These are phyloP conservation scores for Poronia punctata DNA, from an alignment of 495 filamentous ascomycete species.

Conservation along the genomic window DNA sequence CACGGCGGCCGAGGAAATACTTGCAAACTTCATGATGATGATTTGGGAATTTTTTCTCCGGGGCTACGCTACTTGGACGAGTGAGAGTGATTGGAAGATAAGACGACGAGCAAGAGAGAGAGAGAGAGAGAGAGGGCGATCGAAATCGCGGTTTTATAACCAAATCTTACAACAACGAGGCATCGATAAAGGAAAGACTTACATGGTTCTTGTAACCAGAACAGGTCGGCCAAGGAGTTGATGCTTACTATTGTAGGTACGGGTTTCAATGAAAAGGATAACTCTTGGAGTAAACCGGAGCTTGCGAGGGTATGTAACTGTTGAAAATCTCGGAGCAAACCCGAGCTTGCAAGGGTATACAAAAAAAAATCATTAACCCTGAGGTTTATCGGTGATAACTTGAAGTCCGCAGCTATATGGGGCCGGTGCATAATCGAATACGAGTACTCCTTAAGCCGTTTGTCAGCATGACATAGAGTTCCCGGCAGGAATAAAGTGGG, in stretches of 20 bases:
- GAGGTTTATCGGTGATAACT: neutral
- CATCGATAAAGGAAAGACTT: slow-evolving; percentile 1
- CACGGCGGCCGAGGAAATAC: slow-evolving; percentile 1
- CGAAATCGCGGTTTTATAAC: neutral
- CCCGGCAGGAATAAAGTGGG: slow-evolving; percentile 1
- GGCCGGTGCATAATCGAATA: slow-evolving; percentile 1
- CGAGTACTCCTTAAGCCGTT: neutral
- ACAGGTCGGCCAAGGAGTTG: neutral
- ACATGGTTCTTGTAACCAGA: neutral
- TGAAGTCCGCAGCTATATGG: neutral
- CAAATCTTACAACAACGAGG: slow-evolving; percentile 1
- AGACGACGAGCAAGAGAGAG: neutral
- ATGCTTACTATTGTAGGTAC: neutral
- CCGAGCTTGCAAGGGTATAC: neutral
- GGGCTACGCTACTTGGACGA: slow-evolving; percentile 1
- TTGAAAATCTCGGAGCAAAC: slow-evolving; percentile 1
- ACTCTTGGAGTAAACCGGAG: neutral
- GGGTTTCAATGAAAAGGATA: slow-evolving; percentile 1
- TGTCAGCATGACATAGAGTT: neutral
- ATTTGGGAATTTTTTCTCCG: neutral
- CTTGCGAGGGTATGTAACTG: neutral
- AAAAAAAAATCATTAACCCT: neutral
- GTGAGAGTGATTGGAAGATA: slow-evolving; percentile 1
- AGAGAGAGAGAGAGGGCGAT: slow-evolving; percentile 1
- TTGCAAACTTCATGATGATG: slow-evolving; percentile 1